Conservation (phyloP, 1,284 basidiomycete genomes). For the Ceratobasidium theobromae region DNA sequence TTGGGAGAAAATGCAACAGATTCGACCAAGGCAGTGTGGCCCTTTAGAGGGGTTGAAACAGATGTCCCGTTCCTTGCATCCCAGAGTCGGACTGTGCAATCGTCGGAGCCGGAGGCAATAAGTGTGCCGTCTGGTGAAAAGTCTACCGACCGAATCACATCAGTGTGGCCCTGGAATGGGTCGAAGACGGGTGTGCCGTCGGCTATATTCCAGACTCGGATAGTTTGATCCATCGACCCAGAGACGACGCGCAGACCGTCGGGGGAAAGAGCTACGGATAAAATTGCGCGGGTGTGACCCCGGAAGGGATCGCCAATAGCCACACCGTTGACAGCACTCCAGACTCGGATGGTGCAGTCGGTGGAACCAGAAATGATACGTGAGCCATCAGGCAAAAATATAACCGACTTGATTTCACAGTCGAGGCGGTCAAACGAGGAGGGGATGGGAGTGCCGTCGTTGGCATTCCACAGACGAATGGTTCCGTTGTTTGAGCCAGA, state of each 20-base stretch:
- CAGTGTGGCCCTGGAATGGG: not conserved
- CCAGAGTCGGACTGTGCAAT: not conserved
- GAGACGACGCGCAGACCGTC: constrained; percentile 4
- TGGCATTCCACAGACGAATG: not conserved
- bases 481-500: not conserved
- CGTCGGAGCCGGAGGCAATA: not conserved
- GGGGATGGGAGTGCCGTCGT: too few relatives aligned
- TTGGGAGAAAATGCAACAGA: too few relatives aligned
- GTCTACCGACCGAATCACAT: not conserved
- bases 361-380: too few relatives aligned
- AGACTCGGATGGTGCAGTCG: too few relatives aligned
- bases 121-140: not conserved
- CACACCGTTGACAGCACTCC: not conserved
- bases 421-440: too few relatives aligned
- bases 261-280: too few relatives aligned
- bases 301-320: not conserved
- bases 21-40: constrained; percentile 37
- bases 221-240: not conserved
- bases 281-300: not conserved
- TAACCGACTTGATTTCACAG: too few relatives aligned
- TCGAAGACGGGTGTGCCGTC: not conserved
- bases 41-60: not conserved
- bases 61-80: not conserved
- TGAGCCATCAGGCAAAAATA: too few relatives aligned
- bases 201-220: constrained; percentile 1